These are phyloP conservation scores for Cynanchum wilfordii DNA, from an alignment of 257 asterid species.

Conservation along the genomic window DNA sequence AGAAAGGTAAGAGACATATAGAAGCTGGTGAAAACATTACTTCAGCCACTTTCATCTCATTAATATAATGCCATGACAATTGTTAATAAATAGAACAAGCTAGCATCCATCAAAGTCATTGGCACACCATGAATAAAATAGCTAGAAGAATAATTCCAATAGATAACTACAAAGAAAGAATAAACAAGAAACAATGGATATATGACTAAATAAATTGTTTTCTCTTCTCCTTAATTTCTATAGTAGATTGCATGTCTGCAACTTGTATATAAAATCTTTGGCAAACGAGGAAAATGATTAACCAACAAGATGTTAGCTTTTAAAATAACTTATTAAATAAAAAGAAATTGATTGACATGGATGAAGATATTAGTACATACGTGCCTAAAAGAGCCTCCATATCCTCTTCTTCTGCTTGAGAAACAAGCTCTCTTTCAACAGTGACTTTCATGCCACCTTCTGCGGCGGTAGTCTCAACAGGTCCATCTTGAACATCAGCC, in stretches of 20 bases:
- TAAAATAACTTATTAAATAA: neutral
- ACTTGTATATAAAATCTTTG: neutral
- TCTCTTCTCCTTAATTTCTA: neutral
- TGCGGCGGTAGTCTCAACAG: slow-evolving; percentile 19
- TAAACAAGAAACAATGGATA: neutral
- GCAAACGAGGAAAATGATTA: neutral
- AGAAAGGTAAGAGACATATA: neutral
- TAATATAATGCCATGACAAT: neutral
- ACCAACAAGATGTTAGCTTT: neutral
- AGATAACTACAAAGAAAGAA: neutral
- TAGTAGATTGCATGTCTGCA: neutral
- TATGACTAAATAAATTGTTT: neutral
- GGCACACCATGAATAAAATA: neutral
- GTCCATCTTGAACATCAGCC: slow-evolving; percentile 46
- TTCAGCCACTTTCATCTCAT: neutral
- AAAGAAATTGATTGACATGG: neutral
- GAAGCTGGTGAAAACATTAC: neutral
- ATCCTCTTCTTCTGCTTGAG: slow-evolving; percentile 98
- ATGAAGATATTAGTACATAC: slow-evolving; percentile 46
- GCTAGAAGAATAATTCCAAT: neutral
- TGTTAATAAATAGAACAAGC: neutral
- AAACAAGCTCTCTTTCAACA: slow-evolving; percentile 92
- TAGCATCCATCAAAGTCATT: neutral
- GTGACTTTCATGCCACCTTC: slow-evolving; percentile 80
- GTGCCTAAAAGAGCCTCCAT: slow-evolving; percentile 99